phyloP scores from a whole-genome alignment of 495 filamentous ascomycete genomes.

The Pseudomonodictys pantanalensis region DNA sequence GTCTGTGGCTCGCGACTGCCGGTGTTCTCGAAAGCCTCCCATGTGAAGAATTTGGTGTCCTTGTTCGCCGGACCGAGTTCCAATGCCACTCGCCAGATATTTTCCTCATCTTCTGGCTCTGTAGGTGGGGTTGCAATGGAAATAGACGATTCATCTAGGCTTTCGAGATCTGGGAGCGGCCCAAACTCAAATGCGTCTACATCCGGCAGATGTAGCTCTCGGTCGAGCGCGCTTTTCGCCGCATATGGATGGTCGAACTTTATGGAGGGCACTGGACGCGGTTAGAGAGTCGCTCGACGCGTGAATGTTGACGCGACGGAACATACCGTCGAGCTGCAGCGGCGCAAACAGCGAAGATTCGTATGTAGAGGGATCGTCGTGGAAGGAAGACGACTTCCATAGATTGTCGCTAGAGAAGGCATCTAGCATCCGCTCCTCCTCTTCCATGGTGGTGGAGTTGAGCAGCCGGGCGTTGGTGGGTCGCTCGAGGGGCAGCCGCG shows the following conservation, averaged over 20 bases:
- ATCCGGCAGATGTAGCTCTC: slow-evolving; percentile 34
- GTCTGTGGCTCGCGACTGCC: slow-evolving; percentile 47
- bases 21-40: slow-evolving; percentile 64
- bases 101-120: slow-evolving; percentile 28
- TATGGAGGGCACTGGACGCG: slow-evolving; percentile 30
- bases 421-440: slow-evolving; percentile 5
- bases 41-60: slow-evolving; percentile 50
- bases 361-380: slow-evolving; percentile 8
- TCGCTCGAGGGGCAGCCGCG: background rate
- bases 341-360: slow-evolving; percentile 32
- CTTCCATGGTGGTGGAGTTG: slow-evolving; percentile 13
- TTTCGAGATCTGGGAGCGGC: slow-evolving; percentile 29
- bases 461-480: background rate
- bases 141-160: slow-evolving; percentile 22
- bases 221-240: slow-evolving; percentile 30
- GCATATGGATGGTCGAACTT: slow-evolving; percentile 39
- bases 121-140: slow-evolving; percentile 14
- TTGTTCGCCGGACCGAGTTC: slow-evolving; percentile 47
- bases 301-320: slow-evolving; percentile 13
- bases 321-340: slow-evolving; percentile 33
- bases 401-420: slow-evolving; percentile 21
- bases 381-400: slow-evolving; percentile 27
- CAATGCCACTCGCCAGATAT: slow-evolving; percentile 35
- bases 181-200: slow-evolving; percentile 36
- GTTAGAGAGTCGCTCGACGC: slow-evolving; percentile 24